Evolutionary conservation across 805 yeast species (phyloP), one percentile per base, ranked within the genome.

Genomic region (Isabelozyma heimii): DNA sequence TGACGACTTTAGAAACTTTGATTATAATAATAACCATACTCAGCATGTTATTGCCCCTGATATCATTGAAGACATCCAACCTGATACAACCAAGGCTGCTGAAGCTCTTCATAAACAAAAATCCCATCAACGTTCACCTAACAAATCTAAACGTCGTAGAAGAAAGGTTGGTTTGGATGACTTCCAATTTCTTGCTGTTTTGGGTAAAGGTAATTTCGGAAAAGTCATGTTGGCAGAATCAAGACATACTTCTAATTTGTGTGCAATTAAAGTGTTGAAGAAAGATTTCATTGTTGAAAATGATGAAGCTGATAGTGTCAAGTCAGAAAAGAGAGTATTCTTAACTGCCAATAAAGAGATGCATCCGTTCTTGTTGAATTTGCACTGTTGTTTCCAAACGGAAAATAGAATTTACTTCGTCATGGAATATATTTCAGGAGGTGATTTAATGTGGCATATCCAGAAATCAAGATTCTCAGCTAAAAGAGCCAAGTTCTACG

Each of bases 361-460:
- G 56, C 97, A 94, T 73, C 99, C 99, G 40, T 94, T 94, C 70
- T 77, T 94, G 63, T 79, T 94, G 58, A 91, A 91, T 59, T 74
- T 94, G 53, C 92, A 85, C 65, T 94, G 97, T 62, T 91, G 97
- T 60, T 94, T 94, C 80, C 99, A 94, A 71, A 94, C 99, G 0
- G 99, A 94, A 57, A 94, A 95, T 64, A 83, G 99, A 63, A 88
- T 94, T 40, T 94, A 94, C 67, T 94, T 94, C 72, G 99, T 96
- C 13, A 94, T 94, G 99, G 98, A 94, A 67, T 94, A 91, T 63
- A 86, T 94, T 45, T 85, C 95, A 16, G 99, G 99, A 50, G 99
- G 99, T 67, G 99, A 94, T 72, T 79, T 94, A 62, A 94, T 94
- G 99, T 91, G 97, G 96, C 99, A 94, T 66, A 95, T 94, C 60